phyloP scores from a whole-genome alignment of 2,329 filamentous ascomycete species.

The Microdochium nivale region DNA sequence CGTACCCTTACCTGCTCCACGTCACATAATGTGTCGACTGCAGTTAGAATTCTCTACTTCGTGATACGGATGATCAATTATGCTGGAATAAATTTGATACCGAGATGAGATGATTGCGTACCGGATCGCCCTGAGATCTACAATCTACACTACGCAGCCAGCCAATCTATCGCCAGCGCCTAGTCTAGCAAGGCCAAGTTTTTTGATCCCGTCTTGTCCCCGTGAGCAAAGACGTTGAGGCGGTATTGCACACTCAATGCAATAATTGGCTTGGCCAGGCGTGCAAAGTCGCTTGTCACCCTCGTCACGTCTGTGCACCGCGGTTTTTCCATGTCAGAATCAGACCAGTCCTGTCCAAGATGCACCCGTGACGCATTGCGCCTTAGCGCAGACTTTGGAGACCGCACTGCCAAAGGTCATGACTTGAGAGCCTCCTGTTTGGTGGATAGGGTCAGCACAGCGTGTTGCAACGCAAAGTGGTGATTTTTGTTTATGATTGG shows the following conservation, averaged over 20 bases:
- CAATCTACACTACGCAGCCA: constrained; percentile 21
- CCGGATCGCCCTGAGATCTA: too few species aligned
- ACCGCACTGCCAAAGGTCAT: constrained; percentile 32
- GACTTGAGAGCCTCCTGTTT: constrained; percentile 29
- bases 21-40: too few species aligned
- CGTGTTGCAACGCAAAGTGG: too few species aligned
- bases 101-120: too few species aligned
- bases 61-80: too few species aligned
- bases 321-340: not conserved
- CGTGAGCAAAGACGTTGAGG: constrained; percentile 35
- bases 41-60: too few species aligned
- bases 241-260: constrained; percentile 33
- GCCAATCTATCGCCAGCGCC: constrained; percentile 41
- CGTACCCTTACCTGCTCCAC: too few species aligned
- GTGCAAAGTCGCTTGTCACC: constrained; percentile 25
- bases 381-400: constrained; percentile 30
- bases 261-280: constrained; percentile 24
- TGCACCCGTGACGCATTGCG: not conserved
- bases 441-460: not conserved
- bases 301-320: constrained; percentile 18
- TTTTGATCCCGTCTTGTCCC: constrained; percentile 27
- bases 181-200: constrained; percentile 42
- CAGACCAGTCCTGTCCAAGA: not conserved
- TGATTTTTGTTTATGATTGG: not conserved
- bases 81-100: too few species aligned